Base-by-base conservation (phyloP, 2,329 filamentous ascomycete species). In the Verticillium longisporum region DNA sequence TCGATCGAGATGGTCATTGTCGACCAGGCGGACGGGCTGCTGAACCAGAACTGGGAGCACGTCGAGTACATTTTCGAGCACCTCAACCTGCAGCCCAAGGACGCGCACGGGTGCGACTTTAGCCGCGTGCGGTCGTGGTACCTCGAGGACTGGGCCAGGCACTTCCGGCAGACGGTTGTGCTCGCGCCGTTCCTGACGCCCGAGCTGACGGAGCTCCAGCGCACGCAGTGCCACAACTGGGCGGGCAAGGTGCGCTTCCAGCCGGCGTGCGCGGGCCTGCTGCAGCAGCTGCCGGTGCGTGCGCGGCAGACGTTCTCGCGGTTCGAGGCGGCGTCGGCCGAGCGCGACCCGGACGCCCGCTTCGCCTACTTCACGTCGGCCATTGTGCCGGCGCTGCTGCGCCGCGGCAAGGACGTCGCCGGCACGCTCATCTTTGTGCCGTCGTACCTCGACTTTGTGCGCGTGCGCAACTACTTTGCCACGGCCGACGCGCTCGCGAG, bases 21-120 rank as follows among this genome's bases (percentile, higher is more conserved):
- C 63, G 95, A 99, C 73, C 93, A 98, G 75, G 89, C 92, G 13
- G 93, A 98, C 74, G 92, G 92, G 0, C 84, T 97, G 53, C 84
- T 96, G 9, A 97, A 97, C 92, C 95, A 99, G 74, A 98, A 97
- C 73, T 98, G 94, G 93, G 92, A 97, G 70, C 94, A 99, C 71
- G 85, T 97, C 63, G 91, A 96, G 73, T 91, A 90, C 72, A 90
- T 97, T 68, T 93, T 98, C 70, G 87, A 91, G 64, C 91, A 97
- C 72, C 83, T 99, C 64, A 99, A 99, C 73, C 81, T 90, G 26
- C 91, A 96, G 69, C 94, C 95, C 41, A 91, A 89, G 70, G 91
- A 96, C 68, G 85, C 91, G 1, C 93, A 97, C 73, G 93, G 90
- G 66, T 96, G 92, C 69, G 95, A 99, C 77, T 97, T 98, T 72